Percentiles rank a stretch among this genome's conserved stretches.
Conservation (phyloP, 305 asterid genomes). For the Fraxinus latifolia region DNA sequence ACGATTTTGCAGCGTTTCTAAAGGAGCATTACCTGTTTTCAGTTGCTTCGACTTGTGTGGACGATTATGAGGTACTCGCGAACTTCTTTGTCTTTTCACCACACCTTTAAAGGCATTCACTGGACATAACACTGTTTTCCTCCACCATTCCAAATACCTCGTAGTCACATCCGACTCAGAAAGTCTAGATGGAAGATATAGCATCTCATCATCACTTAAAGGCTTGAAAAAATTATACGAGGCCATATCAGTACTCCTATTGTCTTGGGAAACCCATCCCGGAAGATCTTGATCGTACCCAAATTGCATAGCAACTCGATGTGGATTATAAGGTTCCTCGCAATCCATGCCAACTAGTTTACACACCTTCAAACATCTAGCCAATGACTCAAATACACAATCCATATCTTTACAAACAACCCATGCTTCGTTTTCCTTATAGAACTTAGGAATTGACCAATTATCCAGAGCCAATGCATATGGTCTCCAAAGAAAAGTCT, state of each 20-base stretch:
- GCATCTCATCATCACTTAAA: conserved; percentile 3
- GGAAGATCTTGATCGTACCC: conserved; percentile 50
- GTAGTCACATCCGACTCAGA: conserved; percentile 29
- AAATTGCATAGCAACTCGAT: conserved; percentile 46
- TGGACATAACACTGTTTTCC: conserved; percentile 20
- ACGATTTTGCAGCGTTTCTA: neutral
- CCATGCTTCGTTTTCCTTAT: conserved; percentile 27
- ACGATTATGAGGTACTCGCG: neutral
- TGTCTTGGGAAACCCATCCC: conserved; percentile 10
- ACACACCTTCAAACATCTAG: conserved; percentile 28
- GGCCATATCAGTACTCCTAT: conserved; percentile 3
- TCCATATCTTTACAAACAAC: neutral
- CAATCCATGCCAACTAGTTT: conserved; percentile 39
- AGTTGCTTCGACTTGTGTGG: neutral
- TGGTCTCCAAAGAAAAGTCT: conserved; percentile 37
- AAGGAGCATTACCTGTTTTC: neutral
- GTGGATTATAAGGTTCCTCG: conserved; percentile 38
- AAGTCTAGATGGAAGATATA: conserved; percentile 33
- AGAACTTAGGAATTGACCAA: conserved; percentile 27
- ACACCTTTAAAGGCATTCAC: conserved; percentile 14
- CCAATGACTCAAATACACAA: conserved; percentile 25
- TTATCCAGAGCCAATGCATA: conserved; percentile 29
- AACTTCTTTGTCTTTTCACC: conserved; percentile 18
- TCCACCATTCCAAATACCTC: conserved; percentile 42
- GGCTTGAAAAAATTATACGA: conserved; percentile 26